These are phyloP conservation scores for Rhodotorula babjevae DNA, from an alignment of 768 basidiomycete genomes.

Conservation along the genomic window DNA sequence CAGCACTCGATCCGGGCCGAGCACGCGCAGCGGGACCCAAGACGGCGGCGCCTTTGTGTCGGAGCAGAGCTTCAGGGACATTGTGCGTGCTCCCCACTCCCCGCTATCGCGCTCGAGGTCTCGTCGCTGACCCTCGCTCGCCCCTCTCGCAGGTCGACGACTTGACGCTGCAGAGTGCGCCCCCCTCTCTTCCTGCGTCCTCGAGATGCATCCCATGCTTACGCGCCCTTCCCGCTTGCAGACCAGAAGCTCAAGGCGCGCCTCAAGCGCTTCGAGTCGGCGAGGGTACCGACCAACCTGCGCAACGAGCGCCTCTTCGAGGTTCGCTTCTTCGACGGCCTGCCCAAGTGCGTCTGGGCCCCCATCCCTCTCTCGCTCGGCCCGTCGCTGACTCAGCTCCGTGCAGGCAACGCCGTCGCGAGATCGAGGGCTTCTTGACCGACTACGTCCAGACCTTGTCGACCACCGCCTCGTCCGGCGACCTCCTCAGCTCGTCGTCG, in stretches of 20 bases:
- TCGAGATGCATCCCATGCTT: neutral
- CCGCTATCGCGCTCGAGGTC: too few relatives aligned
- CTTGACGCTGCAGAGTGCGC: constrained; percentile 25
- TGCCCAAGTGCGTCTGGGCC: constrained; percentile 26
- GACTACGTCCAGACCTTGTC: constrained; percentile 28
- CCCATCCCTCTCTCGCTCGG: too few relatives aligned
- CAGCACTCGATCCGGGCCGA: constrained; percentile 20
- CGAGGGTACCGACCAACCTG: constrained; percentile 5
- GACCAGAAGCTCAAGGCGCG: constrained; percentile 18
- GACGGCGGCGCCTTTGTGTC: constrained; percentile 7
- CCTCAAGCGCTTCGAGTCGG: constrained; percentile 19
- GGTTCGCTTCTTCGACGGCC: constrained; percentile 23
- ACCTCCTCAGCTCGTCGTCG: constrained; percentile 1
- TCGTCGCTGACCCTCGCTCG: neutral
- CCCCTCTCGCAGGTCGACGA: constrained; percentile 22
- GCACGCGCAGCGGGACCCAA: neutral
- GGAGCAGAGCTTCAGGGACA: constrained; percentile 27
- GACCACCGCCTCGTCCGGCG: neutral
- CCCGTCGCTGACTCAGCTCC: too few relatives aligned
- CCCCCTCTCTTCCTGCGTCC: too few relatives aligned
- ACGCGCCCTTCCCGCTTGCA: neutral
- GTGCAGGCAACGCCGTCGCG: constrained; percentile 12
- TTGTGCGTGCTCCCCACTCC: neutral
- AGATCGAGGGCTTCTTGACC: constrained; percentile 31
- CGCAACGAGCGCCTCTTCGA: constrained; percentile 30